Base-by-base conservation (phyloP, 2,329 filamentous ascomycete genomes). In the Clarireedia homoeocarpa region DNA sequence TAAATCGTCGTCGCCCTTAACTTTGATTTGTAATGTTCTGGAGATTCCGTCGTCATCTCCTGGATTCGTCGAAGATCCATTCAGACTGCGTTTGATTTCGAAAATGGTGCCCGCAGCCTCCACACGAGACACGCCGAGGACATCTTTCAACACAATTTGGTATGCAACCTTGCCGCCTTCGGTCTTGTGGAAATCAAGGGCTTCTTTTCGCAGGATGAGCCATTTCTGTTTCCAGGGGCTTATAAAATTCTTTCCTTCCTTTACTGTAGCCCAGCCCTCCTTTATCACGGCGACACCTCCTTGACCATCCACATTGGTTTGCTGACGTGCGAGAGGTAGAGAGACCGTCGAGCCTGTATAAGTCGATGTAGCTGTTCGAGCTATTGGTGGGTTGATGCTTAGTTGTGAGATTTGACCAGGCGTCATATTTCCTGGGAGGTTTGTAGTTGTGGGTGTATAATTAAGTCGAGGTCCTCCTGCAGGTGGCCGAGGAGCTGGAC, bases 1-100 rank as follows among this genome's bases (percentile, higher is more conserved):
- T 53, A 99, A 84, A 65, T 99, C 94, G 68, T 96, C 92, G 67
- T 99, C 94, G 56, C 85, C 88, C 73, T 96, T 95, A 66, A 97
- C 91, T 70, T 88, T 90, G 71, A 96, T 94, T 61, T 94, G 91
- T 52, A 96, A 82, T 3, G 89, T 88, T 70, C 88, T 90, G 57
- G 86, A 88, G 7, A 85, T 81, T 36, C 89, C 85, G 62, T 96
- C 92, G 62, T 69, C 67, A 47, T 88, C 88, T 51, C 86, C 83
- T 10, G 90, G 82, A 59, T 86, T 89, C 51, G 80, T 82, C 48
- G 85, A 89, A 40, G 79, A 74, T 40, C 83, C 84, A 65, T 85
- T 85, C 48, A 84, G 79, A 55, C 82, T 79, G 59, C 91, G 83
- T 67, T 91, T 91, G 71, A 99, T 89, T 73, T 99, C 94, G 69